A percentile compares a stretch with the other conserved stretches of the same genome.
Conservation (phyloP, 1,139 yeast species). For the Pichia sp. region DNA sequence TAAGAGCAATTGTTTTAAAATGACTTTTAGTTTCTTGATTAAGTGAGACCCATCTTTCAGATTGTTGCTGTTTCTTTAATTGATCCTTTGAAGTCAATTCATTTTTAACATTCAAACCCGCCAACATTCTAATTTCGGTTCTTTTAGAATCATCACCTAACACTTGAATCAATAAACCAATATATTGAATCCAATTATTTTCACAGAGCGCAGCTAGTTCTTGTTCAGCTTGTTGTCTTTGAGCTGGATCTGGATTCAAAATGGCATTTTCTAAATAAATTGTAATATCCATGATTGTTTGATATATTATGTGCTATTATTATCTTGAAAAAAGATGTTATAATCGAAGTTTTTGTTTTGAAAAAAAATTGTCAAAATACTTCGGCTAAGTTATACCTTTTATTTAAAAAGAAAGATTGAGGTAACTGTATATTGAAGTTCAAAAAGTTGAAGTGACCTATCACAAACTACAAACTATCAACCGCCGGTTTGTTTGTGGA, state of each 20-base stretch:
- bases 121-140: slow-evolving; percentile 85
- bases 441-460: not conserved
- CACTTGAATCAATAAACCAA: slow-evolving; percentile 65
- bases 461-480: not conserved
- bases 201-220: slow-evolving; percentile 68
- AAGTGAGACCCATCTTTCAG: slow-evolving; percentile 56
- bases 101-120: slow-evolving; percentile 83
- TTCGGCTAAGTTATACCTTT: not conserved
- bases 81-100: slow-evolving; percentile 74
- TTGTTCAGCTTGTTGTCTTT: slow-evolving; percentile 74
- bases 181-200: slow-evolving; percentile 68
- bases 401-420: not conserved
- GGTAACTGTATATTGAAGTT: not conserved
- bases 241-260: slow-evolving; percentile 55
- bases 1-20: slow-evolving; percentile 63
- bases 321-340: not conserved
- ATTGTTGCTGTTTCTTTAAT: slow-evolving; percentile 44
- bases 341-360: not conserved
- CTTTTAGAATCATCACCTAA: slow-evolving; percentile 60
- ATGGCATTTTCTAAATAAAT: slow-evolving; percentile 74
- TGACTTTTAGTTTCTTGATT: slow-evolving; percentile 49
- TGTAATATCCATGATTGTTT: slow-evolving; percentile 53
- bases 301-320: not conserved
- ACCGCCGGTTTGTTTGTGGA: not conserved
- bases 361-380: not conserved